Conservation (phyloP, 306 rosid species). For the Morella rubra region DNA sequence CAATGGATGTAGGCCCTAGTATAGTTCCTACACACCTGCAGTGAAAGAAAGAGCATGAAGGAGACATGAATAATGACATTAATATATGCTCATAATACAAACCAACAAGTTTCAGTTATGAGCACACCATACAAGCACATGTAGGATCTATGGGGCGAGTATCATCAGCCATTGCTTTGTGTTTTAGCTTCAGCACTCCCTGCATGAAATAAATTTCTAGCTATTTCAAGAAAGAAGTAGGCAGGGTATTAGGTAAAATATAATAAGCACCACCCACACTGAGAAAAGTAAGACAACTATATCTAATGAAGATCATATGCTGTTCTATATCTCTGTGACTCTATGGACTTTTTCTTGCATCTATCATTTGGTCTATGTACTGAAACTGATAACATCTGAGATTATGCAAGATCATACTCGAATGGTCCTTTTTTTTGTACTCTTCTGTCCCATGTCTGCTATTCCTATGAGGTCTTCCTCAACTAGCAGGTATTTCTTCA, state of each 20-base stretch:
- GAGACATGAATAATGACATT: slow-evolving; percentile 14
- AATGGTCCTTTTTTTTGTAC: no score
- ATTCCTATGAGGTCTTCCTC: no score
- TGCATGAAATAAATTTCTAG: slow-evolving; percentile 31
- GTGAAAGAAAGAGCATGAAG: slow-evolving; percentile 31
- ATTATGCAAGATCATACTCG: no score
- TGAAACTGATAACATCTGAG: no score
- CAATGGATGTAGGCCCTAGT: slow-evolving; percentile 90
- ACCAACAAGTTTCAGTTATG: slow-evolving; percentile 17
- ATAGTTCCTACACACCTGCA: slow-evolving; percentile 88
- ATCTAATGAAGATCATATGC: not conserved
- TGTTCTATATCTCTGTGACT: no score
- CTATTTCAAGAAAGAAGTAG: not conserved
- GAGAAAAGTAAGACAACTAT: not conserved
- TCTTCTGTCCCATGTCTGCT: no score
- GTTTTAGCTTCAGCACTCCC: slow-evolving; percentile 91
- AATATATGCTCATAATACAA: slow-evolving; percentile 10
- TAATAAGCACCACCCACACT: not conserved
- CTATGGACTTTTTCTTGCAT: no score
- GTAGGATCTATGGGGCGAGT: slow-evolving; percentile 88
- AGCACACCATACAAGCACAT: slow-evolving; percentile 83
- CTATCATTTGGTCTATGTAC: no score
- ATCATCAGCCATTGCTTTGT: slow-evolving; percentile 82
- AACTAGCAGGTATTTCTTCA: no score
- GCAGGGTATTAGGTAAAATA: not conserved